Evolutionary conservation across 495 filamentous ascomycete genomes (phyloP), one percentile per base, ranked within the genome.

Genomic region (Clohesyomyces aquaticus): DNA sequence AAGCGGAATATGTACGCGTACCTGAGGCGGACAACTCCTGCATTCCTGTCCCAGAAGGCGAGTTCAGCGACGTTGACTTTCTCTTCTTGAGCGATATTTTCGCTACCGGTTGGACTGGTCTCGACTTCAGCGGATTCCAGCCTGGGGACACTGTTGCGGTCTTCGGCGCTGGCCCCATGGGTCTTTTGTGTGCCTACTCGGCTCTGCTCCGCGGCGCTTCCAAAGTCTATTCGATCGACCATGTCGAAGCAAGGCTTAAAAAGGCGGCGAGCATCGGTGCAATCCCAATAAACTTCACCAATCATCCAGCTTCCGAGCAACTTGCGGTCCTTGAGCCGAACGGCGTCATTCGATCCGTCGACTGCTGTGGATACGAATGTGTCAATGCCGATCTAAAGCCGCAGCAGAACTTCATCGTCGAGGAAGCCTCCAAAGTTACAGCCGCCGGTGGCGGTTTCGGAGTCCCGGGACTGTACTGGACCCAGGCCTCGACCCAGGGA

Each of bases 11-110:
- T 51, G 67, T 86, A 43, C 76, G 82, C 1, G 78, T 86, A 45
- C 83, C 83, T 0, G 85, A 78, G 54, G 84, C 83, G 2, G 82
- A 85, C 56, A 82, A 83, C 75, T 85, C 85, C 61, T 77, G 75
- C 3, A 66, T 71, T 55, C 82, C 80, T 65, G 78, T 83, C 0
- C 61, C 73, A 1, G 43, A 61, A 11, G 72, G 70, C 14, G 66
- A 23, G 9, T 70, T 73, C 63, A 64, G 74, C 32, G 74, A 75
- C 51, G 69, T 70, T 8, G 73, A 75, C 51, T 76, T 74, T 47
- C 56, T 68, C 1, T 46, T 75, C 19, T 48, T 75, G 38, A 65
- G 68, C 48, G 83, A 87, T 62, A 84, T 87, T 55, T 87, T 85
- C 68, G 80, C 83, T 1, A 86, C 83, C 1, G 84, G 81, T 27